Conservation (phyloP, 805 yeast species). For the Metschnikowia amazonensis region DNA sequence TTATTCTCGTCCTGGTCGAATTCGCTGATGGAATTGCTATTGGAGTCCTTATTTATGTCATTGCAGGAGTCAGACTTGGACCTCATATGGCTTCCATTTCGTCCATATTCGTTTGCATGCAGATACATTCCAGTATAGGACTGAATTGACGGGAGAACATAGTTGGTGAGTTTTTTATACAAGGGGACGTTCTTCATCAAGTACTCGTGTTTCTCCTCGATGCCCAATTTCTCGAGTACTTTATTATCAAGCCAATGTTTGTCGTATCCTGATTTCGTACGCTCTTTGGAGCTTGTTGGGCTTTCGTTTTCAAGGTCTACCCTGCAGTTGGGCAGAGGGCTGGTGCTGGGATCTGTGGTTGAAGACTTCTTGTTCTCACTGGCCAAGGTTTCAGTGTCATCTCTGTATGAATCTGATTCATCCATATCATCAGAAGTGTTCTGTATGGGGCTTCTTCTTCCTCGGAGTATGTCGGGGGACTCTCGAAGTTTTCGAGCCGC, state of each 20-base stretch:
- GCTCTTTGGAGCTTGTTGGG: not conserved
- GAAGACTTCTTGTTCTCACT: not conserved
- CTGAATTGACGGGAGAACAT: conserved; percentile 17
- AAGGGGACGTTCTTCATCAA: conserved; percentile 12
- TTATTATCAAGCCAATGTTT: conserved; percentile 3
- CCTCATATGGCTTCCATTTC: not conserved
- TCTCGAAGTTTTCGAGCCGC: not conserved
- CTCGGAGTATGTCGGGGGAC: not conserved
- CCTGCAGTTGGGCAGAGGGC: not conserved
- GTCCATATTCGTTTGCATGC: not conserved
- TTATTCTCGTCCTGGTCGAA: not conserved
- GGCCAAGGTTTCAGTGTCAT: not conserved
- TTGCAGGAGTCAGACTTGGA: not conserved
- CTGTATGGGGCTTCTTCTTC: not conserved
- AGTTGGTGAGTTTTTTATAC: conserved; percentile 15
- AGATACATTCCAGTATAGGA: conserved; percentile 1
- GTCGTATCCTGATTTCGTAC: not conserved
- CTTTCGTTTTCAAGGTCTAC: not conserved
- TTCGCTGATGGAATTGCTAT: not conserved
- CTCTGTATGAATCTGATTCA: not conserved
- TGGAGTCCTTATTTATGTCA: not conserved
- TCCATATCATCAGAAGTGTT: not conserved
- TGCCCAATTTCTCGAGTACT: conserved; percentile 15
- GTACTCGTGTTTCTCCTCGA: conserved; percentile 15
- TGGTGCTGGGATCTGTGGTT: not conserved